Base-by-base conservation (phyloP, 495 filamentous ascomycete species). In the Penicillium antarcticum region DNA sequence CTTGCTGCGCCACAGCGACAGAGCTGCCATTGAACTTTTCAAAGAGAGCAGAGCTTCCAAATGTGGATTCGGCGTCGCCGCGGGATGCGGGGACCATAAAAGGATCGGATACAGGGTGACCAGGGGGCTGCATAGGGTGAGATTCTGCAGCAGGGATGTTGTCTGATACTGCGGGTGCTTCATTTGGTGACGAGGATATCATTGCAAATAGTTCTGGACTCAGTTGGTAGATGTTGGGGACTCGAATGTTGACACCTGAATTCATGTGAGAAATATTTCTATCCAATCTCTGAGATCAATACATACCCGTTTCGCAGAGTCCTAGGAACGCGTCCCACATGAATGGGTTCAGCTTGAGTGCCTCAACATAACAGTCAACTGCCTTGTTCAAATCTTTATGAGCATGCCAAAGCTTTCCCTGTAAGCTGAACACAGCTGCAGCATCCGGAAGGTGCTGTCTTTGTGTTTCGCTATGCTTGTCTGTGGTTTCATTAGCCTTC, bases 321-420 rank as follows among this genome's bases (percentile, higher is more conserved):
- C 79, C 85, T 16, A 85, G 77, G 66, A 96, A 97, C 0, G 95
- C 95, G 75, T 98, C 94, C 94, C 95, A 97, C 82, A 95, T 92
- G 70, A 97, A 95, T 0, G 94, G 92, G 62, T 97, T 97, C 33
- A 85, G 63, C 67, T 91, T 95, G 43, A 97, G 73, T 7, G 94
- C 85, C 50, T 91, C 88, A 48, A 92, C 88, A 65, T 91, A 97
- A 62, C 81, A 87, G 42, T 87, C 79, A 10, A 91, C 80, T 26
- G 95, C 89, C 60, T 87, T 91, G 55, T 85, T 84, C 52, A 84
- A 76, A 65, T 96, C 88, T 43, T 87, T 84, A 61, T 92, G 82
- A 13, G 81, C 88, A 29, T 87, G 80, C 73, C 87, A 95, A 29
- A 98, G 74, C 72, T 95, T 96, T 3, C 90, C 94, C 12, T 92